A percentile compares a stretch with the other conserved stretches of the same genome.
phyloP scores from a whole-genome alignment of 2,329 filamentous ascomycete species.

The Volutella citrinella region DNA sequence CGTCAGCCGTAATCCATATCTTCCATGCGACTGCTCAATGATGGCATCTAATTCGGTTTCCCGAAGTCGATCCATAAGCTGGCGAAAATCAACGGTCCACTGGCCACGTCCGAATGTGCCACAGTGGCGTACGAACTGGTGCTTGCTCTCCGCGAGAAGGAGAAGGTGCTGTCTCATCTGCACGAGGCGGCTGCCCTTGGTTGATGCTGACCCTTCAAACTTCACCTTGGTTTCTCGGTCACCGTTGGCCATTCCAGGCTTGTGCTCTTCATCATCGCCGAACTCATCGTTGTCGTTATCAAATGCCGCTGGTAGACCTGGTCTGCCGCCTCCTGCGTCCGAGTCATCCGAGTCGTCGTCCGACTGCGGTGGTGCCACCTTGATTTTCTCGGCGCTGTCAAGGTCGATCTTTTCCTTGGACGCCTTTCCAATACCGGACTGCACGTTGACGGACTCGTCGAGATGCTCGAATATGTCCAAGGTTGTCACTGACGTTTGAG shows the following conservation, averaged over 20 bases:
- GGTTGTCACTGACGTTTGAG: conserved; percentile 45
- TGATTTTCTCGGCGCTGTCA: conserved; percentile 47
- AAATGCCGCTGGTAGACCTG: conserved; percentile 14
- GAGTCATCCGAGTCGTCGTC: conserved; percentile 36
- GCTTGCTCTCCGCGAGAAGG: conserved; percentile 66
- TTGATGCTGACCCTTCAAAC: conserved; percentile 46
- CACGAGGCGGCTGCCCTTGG: conserved; percentile 46
- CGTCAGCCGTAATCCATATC: conserved; percentile 75
- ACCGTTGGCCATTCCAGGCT: conserved; percentile 28
- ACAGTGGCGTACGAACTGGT: conserved; percentile 66
- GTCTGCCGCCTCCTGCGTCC: conserved; percentile 25
- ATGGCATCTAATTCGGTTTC: conserved; percentile 79
- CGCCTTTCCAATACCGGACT: conserved; percentile 55
- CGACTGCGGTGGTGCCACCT: conserved; percentile 31
- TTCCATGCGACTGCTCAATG: conserved; percentile 74
- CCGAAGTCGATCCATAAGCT: conserved; percentile 66
- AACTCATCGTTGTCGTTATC: conserved; percentile 33
- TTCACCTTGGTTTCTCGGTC: conserved; percentile 43
- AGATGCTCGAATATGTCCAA: conserved; percentile 55
- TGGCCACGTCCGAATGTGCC: conserved; percentile 62
- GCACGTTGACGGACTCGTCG: conserved; percentile 50
- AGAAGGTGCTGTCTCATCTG: conserved; percentile 72
- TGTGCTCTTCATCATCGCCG: conserved; percentile 27
- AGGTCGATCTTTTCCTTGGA: conserved; percentile 44
- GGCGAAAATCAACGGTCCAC: conserved; percentile 83